These are phyloP conservation scores for Gracilariopsis chorda DNA, from an alignment of 23 red algal genomes.

Conservation along the genomic window DNA sequence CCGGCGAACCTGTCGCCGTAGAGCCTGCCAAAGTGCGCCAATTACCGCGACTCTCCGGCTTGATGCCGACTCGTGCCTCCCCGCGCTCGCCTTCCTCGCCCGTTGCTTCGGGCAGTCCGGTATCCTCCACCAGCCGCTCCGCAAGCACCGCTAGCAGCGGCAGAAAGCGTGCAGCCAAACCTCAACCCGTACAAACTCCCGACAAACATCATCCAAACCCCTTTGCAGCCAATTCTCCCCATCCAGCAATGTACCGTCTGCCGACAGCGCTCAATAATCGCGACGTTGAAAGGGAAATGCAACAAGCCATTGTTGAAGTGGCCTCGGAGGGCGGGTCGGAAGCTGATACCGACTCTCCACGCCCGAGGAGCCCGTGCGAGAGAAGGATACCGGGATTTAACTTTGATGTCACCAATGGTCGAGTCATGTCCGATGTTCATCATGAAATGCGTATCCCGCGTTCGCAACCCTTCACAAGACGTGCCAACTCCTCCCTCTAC, in stretches of 20 bases:
- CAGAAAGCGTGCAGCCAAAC: no score
- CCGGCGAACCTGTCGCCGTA: not conserved
- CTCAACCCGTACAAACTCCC: no score
- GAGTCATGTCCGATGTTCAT: constrained; percentile 4
- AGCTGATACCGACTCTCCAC: not conserved
- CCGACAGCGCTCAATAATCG: constrained; percentile 8
- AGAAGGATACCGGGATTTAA: not conserved
- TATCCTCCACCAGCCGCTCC: not conserved
- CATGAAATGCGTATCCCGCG: constrained; percentile 1
- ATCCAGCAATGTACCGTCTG: not conserved
- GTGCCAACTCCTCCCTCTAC: not conserved
- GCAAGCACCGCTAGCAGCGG: not conserved
- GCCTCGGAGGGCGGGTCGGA: constrained; percentile 38
- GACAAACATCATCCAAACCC: no score
- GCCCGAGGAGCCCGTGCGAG: not conserved
- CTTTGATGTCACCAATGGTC: constrained; percentile 9
- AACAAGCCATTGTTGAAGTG: constrained; percentile 37
- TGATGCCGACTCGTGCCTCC: constrained; percentile 43
- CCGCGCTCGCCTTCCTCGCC: not conserved
- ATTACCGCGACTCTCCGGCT: constrained; percentile 4
- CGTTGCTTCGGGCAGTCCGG: not conserved
- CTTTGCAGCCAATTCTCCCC: not conserved
- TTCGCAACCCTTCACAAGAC: not conserved
- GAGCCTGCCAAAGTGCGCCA: not conserved
- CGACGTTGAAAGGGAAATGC: constrained; percentile 46